These are phyloP conservation scores for Phytophthora citrophthora DNA, from an alignment of 352 stramenopile species.

Conservation along the genomic window DNA sequence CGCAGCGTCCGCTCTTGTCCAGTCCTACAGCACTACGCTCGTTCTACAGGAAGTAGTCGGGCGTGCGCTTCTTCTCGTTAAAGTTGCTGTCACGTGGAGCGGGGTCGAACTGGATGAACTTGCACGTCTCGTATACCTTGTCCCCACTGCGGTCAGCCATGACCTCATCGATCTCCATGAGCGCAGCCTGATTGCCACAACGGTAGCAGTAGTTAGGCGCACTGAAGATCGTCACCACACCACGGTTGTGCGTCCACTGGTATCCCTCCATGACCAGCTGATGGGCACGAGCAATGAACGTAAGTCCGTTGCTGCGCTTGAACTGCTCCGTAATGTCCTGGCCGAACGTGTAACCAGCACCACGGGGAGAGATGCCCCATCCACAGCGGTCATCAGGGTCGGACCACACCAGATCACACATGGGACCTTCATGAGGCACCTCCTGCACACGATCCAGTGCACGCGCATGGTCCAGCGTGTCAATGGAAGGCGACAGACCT, in stretches of 20 bases:
- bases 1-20: constrained; percentile 8
- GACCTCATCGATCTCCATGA: constrained; percentile 95
- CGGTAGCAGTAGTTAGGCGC: constrained; percentile 96
- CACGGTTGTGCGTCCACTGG: constrained; percentile 93
- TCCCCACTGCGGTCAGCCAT: constrained; percentile 87
- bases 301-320: constrained; percentile 89
- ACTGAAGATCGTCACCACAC: constrained; percentile 93
- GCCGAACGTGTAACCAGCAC: constrained; percentile 88
- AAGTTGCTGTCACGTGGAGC: constrained; percentile 91
- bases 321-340: constrained; percentile 92
- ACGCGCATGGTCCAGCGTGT: constrained; percentile 87
- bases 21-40: not conserved
- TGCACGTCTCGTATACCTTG: constrained; percentile 93
- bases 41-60: constrained; percentile 92
- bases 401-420: constrained; percentile 91
- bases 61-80: constrained; percentile 92
- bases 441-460: constrained; percentile 88
- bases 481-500: constrained; percentile 87
- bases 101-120: constrained; percentile 93
- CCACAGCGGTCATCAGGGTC: constrained; percentile 88
- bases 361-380: constrained; percentile 88
- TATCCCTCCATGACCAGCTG: constrained; percentile 96
- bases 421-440: constrained; percentile 86
- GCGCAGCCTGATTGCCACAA: constrained; percentile 95
- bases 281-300: constrained; percentile 87